Base-by-base conservation (phyloP, 306 rosid genomes). In the Quercus cerris region DNA sequence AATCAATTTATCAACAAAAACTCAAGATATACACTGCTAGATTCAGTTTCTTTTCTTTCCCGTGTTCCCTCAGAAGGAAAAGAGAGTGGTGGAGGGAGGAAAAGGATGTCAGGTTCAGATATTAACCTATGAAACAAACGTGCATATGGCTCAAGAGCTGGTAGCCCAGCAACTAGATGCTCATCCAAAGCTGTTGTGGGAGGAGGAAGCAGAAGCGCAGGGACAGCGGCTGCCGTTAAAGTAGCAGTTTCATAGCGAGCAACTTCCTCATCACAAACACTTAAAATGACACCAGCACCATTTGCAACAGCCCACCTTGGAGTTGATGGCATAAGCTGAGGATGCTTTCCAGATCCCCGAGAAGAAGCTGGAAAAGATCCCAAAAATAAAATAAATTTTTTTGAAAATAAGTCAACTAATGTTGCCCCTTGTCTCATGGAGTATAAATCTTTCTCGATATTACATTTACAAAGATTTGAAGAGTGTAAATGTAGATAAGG, bases 261-360 rank as follows among this genome's bases (percentile, higher is more conserved):
- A 84, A 95, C 97, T 90, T 95, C 99, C 82, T 95, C 99, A 38
- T 95, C 99, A 73, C 99, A 95, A 31, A 95, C 99, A 73, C 99
- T 95, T 81, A 95, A 81, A 87, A 95, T 95, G 52, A 95, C 99
- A 81, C 99, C 99, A 76, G 99, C 99, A 38, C 99, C 99, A 86
- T 93, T 95, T 57, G 99, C 99, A 74, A 95, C 99, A 3, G 99
- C 99, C 99, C 99, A 95, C 75, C 97, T 80, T 67, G 99, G 99
- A 79, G 99, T 93, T 25, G 99, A 93, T 74, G 97, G 93, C 82
- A 93, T 83, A 71, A 93, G 98, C 80, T 93, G 99, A 81, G 99
- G 99, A 86, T 95, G 97, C 86, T 95, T 95, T 71, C 99, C 99
- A 78, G 99, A 91, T 81, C 97, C 98, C 80, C 93, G 92, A 8